phyloP scores from a whole-genome alignment of 192 early-diverging fungal genomes.

The Coemansia asiatica region DNA sequence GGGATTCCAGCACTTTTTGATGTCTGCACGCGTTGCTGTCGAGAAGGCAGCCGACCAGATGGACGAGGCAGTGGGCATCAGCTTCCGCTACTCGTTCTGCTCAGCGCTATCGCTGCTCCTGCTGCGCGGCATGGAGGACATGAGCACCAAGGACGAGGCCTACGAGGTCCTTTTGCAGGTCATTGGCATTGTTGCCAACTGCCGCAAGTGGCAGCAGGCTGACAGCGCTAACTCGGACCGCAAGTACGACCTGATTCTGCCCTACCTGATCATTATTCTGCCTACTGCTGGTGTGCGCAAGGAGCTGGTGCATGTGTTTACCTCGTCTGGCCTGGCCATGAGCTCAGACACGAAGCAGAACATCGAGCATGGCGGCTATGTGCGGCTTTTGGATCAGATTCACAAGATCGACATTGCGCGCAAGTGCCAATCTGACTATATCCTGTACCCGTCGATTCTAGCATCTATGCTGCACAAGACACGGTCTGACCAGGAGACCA shows the following conservation, averaged over 20 bases:
- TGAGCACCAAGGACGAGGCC: conserved; percentile 71
- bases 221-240: conserved; percentile 22
- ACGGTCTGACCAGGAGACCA: conserved; percentile 51
- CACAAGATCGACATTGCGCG: conserved; percentile 45
- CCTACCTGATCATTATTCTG: conserved; percentile 79
- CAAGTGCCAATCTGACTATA: conserved; percentile 50
- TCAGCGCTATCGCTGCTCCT: conserved; percentile 81
- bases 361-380: conserved; percentile 48
- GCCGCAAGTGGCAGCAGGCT: conserved; percentile 53
- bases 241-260: conserved; percentile 56
- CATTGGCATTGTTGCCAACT: conserved; percentile 70
- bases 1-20: conserved; percentile 69
- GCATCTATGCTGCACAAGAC: conserved; percentile 52
- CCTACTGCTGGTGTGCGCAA: conserved; percentile 77
- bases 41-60: conserved; percentile 69
- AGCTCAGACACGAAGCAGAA: conserved; percentile 27
- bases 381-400: conserved; percentile 49
- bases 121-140: conserved; percentile 80
- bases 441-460: conserved; percentile 52
- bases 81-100: conserved; percentile 84
- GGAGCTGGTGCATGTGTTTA: conserved; percentile 56
- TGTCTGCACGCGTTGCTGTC: conserved; percentile 71
- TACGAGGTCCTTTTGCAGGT: conserved; percentile 70
- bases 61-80: conserved; percentile 74
- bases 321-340: conserved; percentile 26